These are phyloP conservation scores for Calonectria honghensis DNA, from an alignment of 2,329 filamentous ascomycete species.

Conservation along the genomic window DNA sequence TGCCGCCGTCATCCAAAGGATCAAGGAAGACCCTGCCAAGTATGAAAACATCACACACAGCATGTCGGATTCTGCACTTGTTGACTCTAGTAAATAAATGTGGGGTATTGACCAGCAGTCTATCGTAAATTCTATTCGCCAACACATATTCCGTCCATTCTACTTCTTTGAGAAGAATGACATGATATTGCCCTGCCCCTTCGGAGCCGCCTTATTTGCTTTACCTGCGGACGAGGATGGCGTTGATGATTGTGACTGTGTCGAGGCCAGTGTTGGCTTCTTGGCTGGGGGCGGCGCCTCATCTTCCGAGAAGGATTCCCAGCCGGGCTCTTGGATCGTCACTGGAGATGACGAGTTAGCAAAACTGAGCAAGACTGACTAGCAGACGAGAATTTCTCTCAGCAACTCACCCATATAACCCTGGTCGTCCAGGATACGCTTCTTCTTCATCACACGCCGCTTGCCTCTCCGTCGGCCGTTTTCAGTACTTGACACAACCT, in stretches of 20 bases:
- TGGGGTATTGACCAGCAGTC: conserved; percentile 23
- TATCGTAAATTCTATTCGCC: conserved; percentile 13
- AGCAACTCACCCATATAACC: conserved; percentile 85
- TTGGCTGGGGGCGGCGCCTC: conserved; percentile 76
- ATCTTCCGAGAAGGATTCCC: conserved; percentile 96
- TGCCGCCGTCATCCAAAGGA: conserved; percentile 65
- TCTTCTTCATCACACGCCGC: conserved; percentile 90
- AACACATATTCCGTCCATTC: too few relatives aligned
- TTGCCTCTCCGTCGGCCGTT: conserved; percentile 83
- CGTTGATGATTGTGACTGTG: conserved; percentile 44
- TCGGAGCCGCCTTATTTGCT: conserved; percentile 74
- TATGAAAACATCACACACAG: conserved; percentile 49
- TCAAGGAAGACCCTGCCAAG: conserved; percentile 55
- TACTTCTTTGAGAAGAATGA: conserved; percentile 92
- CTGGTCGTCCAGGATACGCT: conserved; percentile 89
- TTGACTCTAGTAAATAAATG: conserved; percentile 54
- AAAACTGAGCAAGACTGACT: neutral
- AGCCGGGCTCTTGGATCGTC: conserved; percentile 87
- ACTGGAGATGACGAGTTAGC: conserved; percentile 70
- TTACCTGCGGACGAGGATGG: conserved; percentile 69
- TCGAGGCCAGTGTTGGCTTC: conserved; percentile 70
- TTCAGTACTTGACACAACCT: conserved; percentile 71
- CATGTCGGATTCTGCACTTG: conserved; percentile 43
- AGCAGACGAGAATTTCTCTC: neutral
- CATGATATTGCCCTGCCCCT: conserved; percentile 90